phyloP scores from a whole-genome alignment of 768 basidiomycete genomes.

The Naganishia antarctica region DNA sequence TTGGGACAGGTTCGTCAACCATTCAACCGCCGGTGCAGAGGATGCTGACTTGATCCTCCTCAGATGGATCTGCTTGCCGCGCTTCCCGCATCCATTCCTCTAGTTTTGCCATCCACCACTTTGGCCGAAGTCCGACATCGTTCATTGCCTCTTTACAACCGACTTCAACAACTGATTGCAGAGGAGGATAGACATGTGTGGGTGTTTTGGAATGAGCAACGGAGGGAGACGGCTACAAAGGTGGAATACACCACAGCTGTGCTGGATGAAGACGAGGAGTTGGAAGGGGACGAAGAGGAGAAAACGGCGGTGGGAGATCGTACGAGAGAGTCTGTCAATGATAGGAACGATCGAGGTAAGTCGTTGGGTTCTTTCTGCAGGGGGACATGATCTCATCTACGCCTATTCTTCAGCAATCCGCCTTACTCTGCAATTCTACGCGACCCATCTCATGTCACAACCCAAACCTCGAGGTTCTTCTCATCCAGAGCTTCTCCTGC shows the following conservation, averaged over 20 bases:
- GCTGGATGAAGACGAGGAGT: slow-evolving; percentile 8
- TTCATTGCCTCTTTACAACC: slow-evolving; percentile 84
- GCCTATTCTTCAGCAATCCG: slow-evolving; percentile 62
- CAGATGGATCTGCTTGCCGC: slow-evolving; percentile 95
- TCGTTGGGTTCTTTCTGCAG: slow-evolving; percentile 43
- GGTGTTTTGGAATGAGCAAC: slow-evolving; percentile 60
- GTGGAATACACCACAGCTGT: slow-evolving; percentile 5
- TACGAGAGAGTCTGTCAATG: slow-evolving; percentile 58
- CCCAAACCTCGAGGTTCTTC: slow-evolving; percentile 22
- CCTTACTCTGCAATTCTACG: slow-evolving; percentile 81
- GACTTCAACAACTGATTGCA: slow-evolving; percentile 75
- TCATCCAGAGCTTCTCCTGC: slow-evolving; percentile 64
- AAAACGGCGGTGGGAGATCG: slow-evolving; percentile 33
- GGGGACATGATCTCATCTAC: background rate
- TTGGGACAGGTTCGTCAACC: slow-evolving; percentile 67
- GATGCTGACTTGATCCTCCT: slow-evolving; percentile 22
- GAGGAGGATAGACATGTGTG: slow-evolving; percentile 58
- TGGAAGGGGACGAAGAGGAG: slow-evolving; percentile 52
- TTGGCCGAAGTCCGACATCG: slow-evolving; percentile 94
- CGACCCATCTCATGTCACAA: slow-evolving; percentile 56
- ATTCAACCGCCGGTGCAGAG: background rate
- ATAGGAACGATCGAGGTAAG: slow-evolving; percentile 86
- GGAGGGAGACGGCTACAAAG: slow-evolving; percentile 44
- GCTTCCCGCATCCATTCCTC: slow-evolving; percentile 65
- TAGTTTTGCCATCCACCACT: slow-evolving; percentile 90